phyloP scores from a whole-genome alignment of 2,329 filamentous ascomycete species.

The Fusarium temperatum region DNA sequence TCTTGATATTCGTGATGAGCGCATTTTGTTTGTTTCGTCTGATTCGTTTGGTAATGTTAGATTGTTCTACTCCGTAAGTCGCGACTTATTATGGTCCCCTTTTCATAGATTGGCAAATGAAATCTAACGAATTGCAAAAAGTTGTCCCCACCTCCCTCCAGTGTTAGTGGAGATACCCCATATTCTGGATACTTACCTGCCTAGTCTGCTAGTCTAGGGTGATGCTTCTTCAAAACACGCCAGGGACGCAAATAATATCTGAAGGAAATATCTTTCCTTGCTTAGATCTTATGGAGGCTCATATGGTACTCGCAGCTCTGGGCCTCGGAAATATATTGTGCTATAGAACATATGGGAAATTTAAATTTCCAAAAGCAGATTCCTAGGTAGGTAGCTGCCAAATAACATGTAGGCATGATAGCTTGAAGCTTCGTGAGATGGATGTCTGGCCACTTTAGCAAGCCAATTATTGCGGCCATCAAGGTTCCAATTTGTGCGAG shows the following conservation, averaged over 20 bases:
- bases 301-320: not conserved
- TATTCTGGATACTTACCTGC: not conserved
- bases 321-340: not conserved
- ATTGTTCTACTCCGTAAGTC: not conserved
- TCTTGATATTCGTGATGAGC: conserved; percentile 65
- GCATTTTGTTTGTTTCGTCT: conserved; percentile 52
- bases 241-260: not conserved
- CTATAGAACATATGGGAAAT: too few relatives aligned
- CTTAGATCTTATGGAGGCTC: not conserved
- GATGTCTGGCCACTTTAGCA: not conserved
- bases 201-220: not conserved
- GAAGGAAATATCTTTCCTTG: not conserved
- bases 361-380: not conserved
- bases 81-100: conserved; percentile 17
- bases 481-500: not conserved
- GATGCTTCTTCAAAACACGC: not conserved
- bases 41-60: not conserved
- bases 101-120: conserved; percentile 10
- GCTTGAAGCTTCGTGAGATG: not conserved
- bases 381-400: not conserved
- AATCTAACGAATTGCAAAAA: conserved; percentile 4
- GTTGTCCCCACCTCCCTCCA: conserved; percentile 11
- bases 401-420: not conserved
- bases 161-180: conserved; percentile 1
- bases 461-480: not conserved